A percentile compares a stretch with the other conserved stretches of the same genome.
Conservation (phyloP, 176 grass and related monocot genomes). For the Poa pratensis region DNA sequence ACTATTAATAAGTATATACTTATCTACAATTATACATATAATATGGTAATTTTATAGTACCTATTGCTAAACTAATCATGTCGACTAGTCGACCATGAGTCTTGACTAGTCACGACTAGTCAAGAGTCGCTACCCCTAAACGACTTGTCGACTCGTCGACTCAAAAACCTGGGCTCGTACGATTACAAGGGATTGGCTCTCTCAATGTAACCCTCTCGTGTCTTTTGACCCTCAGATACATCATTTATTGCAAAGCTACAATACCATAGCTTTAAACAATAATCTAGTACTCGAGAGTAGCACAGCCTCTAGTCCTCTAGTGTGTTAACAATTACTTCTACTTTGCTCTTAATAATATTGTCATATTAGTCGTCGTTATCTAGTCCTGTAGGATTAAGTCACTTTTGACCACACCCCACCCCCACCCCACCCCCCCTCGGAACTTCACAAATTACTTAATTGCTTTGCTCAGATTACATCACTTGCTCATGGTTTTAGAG, state of each 20-base stretch:
- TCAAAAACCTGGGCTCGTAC: too few species aligned
- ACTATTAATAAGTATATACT: too few species aligned
- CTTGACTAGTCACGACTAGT: too few species aligned
- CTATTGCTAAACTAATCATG: too few species aligned
- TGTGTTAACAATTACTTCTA: neutral
- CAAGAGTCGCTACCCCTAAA: too few species aligned
- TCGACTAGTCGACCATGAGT: too few species aligned
- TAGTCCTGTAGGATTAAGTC: neutral
- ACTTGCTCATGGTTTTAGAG: neutral
- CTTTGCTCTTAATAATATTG: neutral
- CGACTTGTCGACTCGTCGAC: too few species aligned
- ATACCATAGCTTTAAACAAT: neutral
- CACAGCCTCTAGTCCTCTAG: neutral
- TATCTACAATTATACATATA: too few species aligned
- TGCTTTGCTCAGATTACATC: neutral
- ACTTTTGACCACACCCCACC: neutral
- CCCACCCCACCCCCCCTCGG: neutral
- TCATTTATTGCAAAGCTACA: too few species aligned
- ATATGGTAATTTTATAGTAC: too few species aligned
- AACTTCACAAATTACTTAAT: neutral
- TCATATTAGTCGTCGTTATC: neutral
- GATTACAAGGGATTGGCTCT: too few species aligned
- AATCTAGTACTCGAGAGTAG: neutral
- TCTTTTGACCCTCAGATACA: neutral
- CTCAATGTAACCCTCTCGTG: neutral